Evolutionary conservation across 192 early-diverging fungal species (phyloP), one percentile per base, ranked within the genome.

Genomic region (Chytriomyces sp.): DNA sequence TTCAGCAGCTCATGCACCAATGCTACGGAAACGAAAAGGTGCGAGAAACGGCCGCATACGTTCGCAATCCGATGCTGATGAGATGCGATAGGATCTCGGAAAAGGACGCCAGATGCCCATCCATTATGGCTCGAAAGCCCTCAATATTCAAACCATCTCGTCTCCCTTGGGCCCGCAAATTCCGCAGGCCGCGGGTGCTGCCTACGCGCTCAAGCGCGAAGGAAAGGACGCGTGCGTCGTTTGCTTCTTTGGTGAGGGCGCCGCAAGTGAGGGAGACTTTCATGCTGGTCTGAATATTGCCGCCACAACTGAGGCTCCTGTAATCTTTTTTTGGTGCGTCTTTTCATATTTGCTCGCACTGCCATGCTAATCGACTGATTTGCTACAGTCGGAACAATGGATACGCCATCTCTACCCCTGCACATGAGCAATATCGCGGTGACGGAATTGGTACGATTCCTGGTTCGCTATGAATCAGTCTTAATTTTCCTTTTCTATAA

Each of bases 61-160:
- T n/a, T n/a, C n/a, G n/a, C n/a, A n/a, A n/a, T n/a, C n/a, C n/a
- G n/a, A n/a, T n/a, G n/a, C n/a, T n/a, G n/a, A n/a, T n/a, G n/a
- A n/a, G n/a, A n/a, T n/a, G n/a, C n/a, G n/a, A n/a, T n/a, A n/a
- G 40, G 97, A 98, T 80, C 75, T 84, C 63, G 94, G 95, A 38
- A 97, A 98, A 78, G 97, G 97, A 41, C 89, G 97, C 22, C 97
- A 99, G 79, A 99, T 99, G 97, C 97, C 97, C 32, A 90, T 99
- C 37, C 97, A 99, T 79, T 99, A 97, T 75, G 94, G 94, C 5
- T 88, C 88, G 36, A 89, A 87, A 68, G 89, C 88, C 44, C 82
- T 89, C 37, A 89, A 94, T 66, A 96, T 98, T 78, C 95, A 97
- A 80, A 96, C 95, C 5, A 98, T 98, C 54, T 97, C 95, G 19